Evolutionary conservation across 2,329 filamentous ascomycete species (phyloP).

Genomic region (Arachnomyces sp.): DNA sequence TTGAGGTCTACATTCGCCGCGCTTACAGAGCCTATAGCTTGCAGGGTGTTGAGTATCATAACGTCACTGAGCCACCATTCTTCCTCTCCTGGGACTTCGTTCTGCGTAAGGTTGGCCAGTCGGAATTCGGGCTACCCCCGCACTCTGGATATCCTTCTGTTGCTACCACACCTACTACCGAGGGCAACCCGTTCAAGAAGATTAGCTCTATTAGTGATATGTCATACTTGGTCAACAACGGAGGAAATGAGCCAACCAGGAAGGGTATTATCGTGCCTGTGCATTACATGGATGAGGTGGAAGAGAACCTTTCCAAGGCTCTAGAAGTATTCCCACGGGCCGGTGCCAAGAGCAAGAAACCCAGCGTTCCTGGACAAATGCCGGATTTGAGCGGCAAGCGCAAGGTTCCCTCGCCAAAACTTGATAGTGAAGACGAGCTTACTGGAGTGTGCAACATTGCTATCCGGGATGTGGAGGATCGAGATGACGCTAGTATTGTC

Average conservation of each 20-base stretch:
- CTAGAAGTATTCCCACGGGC: constrained; percentile 69
- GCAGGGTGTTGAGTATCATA: constrained; percentile 79
- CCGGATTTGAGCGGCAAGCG: constrained; percentile 70
- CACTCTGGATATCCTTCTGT: constrained; percentile 76
- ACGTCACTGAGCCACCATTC: constrained; percentile 63
- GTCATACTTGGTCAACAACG: constrained; percentile 72
- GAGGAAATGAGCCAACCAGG: constrained; percentile 63
- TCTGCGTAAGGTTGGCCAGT: constrained; percentile 84
- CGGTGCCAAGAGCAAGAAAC: constrained; percentile 50
- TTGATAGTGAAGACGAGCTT: constrained; percentile 65
- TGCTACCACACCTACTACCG: constrained; percentile 63
- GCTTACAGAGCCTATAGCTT: constrained; percentile 94
- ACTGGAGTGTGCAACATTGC: constrained; percentile 90
- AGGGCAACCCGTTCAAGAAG: constrained; percentile 63
- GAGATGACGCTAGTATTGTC: constrained; percentile 74
- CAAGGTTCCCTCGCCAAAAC: constrained; percentile 47
- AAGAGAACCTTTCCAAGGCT: constrained; percentile 76
- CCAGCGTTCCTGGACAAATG: constrained; percentile 52
- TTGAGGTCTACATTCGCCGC: constrained; percentile 93
- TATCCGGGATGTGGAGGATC: constrained; percentile 76
- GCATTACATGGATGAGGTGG: constrained; percentile 86
- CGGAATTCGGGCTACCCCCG: constrained; percentile 65
- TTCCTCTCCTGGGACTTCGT: constrained; percentile 92
- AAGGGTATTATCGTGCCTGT: constrained; percentile 94
- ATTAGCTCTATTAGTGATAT: constrained; percentile 95